phyloP scores from a whole-genome alignment of 257 asterid species.

The Penstemon eatonii region DNA sequence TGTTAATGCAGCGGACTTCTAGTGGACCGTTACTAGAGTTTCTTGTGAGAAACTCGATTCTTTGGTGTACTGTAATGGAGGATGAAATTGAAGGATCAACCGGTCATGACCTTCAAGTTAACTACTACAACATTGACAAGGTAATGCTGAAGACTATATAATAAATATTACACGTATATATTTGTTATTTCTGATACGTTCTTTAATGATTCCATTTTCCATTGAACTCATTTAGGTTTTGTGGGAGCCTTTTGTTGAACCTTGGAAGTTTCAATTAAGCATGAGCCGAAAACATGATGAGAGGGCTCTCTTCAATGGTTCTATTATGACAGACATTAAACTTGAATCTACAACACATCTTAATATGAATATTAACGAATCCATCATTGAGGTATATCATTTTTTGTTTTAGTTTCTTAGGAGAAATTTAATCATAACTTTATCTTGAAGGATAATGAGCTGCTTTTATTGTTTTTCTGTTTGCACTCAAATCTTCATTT shows the following conservation, averaged over 20 bases:
- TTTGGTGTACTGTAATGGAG: slow-evolving; percentile 44
- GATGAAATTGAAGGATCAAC: slow-evolving; percentile 56
- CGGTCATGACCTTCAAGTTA: slow-evolving; percentile 75
- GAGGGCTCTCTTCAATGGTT: slow-evolving; percentile 59
- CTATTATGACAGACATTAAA: slow-evolving; percentile 57
- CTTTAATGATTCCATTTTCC: slow-evolving; percentile 17
- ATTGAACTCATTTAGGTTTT: slow-evolving; percentile 52
- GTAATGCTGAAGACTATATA: slow-evolving; percentile 37
- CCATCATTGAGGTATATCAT: slow-evolving; percentile 75
- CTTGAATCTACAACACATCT: slow-evolving; percentile 69
- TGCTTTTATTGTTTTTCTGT: slow-evolving; percentile 15
- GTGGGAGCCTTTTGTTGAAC: slow-evolving; percentile 96
- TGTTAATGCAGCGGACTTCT: slow-evolving; percentile 58
- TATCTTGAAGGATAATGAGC: slow-evolving; percentile 6
- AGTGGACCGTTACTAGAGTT: slow-evolving; percentile 86
- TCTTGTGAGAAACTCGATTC: slow-evolving; percentile 46
- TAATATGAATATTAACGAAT: slow-evolving; percentile 76
- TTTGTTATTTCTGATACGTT: slow-evolving; percentile 25
- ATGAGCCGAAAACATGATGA: slow-evolving; percentile 58
- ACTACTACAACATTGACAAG: slow-evolving; percentile 91
- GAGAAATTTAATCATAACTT: slow-evolving; percentile 17
- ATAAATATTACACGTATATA: background rate
- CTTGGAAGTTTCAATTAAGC: slow-evolving; percentile 72
- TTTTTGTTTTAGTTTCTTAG: slow-evolving; percentile 3
- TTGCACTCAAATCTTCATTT: background rate